These are phyloP conservation scores for Phytophthora chlamydospora DNA, from an alignment of 352 stramenopile species.

Conservation along the genomic window DNA sequence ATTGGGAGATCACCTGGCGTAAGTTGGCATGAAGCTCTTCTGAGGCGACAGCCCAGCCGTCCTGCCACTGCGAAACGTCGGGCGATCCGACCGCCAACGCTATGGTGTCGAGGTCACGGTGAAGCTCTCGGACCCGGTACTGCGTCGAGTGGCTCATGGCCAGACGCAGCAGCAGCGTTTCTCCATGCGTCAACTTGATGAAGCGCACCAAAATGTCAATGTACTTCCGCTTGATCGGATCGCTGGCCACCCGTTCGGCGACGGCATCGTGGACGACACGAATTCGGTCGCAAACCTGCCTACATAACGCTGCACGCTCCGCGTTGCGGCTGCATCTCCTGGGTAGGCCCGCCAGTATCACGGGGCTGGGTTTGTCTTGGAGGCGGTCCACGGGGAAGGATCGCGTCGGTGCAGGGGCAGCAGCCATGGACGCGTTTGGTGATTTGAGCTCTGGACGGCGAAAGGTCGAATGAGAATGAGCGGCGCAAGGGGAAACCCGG, in stretches of 20 bases:
- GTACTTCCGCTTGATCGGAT: slow-evolving; percentile 1
- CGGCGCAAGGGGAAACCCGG: too few species aligned
- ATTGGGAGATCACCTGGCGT: too few species aligned
- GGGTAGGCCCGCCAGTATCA: neutral
- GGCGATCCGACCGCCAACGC: neutral
- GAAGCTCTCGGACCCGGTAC: neutral
- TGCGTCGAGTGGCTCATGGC: neutral
- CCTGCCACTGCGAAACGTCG: neutral
- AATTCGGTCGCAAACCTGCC: neutral
- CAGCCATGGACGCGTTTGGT: too few species aligned
- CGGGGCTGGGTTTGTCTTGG: neutral
- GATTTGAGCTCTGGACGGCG: too few species aligned
- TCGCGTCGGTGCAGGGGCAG: too few species aligned
- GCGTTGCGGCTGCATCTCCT: neutral
- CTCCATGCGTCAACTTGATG: neutral
- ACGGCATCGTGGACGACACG: neutral
- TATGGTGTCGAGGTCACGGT: neutral
- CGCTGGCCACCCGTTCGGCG: neutral
- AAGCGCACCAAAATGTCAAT: neutral
- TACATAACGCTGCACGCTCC: neutral
- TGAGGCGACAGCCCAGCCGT: too few species aligned
- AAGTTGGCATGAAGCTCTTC: too few species aligned
- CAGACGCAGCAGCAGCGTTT: neutral
- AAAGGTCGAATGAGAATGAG: too few species aligned
- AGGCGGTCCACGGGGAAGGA: too few species aligned